These are phyloP conservation scores for Sarocladium kiliense DNA, from an alignment of 2,329 filamentous ascomycete species.

Conservation along the genomic window DNA sequence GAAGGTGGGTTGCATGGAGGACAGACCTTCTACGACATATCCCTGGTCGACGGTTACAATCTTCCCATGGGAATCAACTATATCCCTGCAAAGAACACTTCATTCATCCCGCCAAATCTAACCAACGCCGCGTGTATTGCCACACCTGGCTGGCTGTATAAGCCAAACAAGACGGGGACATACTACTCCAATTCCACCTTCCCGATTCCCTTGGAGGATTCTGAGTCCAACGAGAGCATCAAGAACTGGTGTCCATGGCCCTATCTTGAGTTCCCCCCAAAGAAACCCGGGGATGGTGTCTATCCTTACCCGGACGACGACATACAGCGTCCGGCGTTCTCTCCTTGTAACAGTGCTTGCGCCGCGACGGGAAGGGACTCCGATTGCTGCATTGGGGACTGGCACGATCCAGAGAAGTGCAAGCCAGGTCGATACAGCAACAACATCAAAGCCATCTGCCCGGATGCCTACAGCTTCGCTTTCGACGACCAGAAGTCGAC, in stretches of 20 bases:
- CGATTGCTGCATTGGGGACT: constrained; percentile 73
- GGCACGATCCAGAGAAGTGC: constrained; percentile 59
- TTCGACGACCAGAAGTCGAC: constrained; percentile 55
- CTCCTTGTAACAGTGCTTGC: constrained; percentile 75
- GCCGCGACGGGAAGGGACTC: constrained; percentile 59
- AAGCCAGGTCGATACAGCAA: constrained; percentile 63
- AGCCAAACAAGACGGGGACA: constrained; percentile 45
- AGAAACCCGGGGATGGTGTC: constrained; percentile 66
- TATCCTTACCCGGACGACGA: constrained; percentile 77
- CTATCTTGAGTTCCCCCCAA: constrained; percentile 62
- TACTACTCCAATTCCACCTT: constrained; percentile 60
- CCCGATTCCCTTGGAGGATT: constrained; percentile 62
- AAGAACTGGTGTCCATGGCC: constrained; percentile 77
- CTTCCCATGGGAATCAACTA: constrained; percentile 62
- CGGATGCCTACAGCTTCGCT: constrained; percentile 79
- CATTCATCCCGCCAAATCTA: constrained; percentile 67
- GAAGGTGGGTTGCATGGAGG: constrained; percentile 53
- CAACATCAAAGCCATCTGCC: constrained; percentile 69
- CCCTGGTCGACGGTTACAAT: constrained; percentile 81
- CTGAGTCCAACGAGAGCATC: constrained; percentile 51
- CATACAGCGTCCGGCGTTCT: constrained; percentile 64
- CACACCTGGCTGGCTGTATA: constrained; percentile 57
- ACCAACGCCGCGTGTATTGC: constrained; percentile 75
- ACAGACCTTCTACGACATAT: constrained; percentile 81
- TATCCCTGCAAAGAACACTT: constrained; percentile 55